phyloP scores from a whole-genome alignment of 257 asterid genomes.

The Marsdenia floribunda region DNA sequence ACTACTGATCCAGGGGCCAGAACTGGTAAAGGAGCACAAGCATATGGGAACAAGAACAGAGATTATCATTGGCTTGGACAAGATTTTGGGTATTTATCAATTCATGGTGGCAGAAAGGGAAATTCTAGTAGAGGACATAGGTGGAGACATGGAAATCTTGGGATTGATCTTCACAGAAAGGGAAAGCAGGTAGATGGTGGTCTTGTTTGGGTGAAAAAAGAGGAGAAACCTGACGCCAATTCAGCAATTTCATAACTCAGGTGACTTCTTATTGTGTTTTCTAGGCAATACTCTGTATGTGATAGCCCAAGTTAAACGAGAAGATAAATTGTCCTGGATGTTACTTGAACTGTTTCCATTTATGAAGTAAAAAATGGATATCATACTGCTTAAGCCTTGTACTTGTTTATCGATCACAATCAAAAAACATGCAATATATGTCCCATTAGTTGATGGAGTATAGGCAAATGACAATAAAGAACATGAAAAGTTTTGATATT shows the following conservation, averaged over 20 bases:
- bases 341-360: not conserved
- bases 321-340: not conserved
- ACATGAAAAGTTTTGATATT: not conserved
- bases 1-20: not conserved
- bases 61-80: not conserved
- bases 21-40: slow-evolving; percentile 1
- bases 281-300: not conserved
- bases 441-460: not conserved
- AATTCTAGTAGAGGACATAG: not conserved
- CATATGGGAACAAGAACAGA: not conserved
- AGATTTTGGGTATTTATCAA: slow-evolving; percentile 4
- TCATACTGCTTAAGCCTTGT: no score
- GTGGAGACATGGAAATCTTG: not conserved
- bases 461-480: not conserved
- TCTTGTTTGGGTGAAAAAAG: slow-evolving; percentile 21
- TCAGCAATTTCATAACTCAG: not conserved
- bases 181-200: slow-evolving; percentile 10
- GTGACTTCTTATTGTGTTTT: slow-evolving; percentile 5
- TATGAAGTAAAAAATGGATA: not conserved
- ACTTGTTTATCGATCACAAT: not conserved
- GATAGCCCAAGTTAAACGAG: not conserved
- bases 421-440: not conserved
- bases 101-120: not conserved
- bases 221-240: slow-evolving; percentile 11
- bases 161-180: not conserved